Conservation (phyloP, 495 filamentous ascomycete species). For the Penicillium desertorum region DNA sequence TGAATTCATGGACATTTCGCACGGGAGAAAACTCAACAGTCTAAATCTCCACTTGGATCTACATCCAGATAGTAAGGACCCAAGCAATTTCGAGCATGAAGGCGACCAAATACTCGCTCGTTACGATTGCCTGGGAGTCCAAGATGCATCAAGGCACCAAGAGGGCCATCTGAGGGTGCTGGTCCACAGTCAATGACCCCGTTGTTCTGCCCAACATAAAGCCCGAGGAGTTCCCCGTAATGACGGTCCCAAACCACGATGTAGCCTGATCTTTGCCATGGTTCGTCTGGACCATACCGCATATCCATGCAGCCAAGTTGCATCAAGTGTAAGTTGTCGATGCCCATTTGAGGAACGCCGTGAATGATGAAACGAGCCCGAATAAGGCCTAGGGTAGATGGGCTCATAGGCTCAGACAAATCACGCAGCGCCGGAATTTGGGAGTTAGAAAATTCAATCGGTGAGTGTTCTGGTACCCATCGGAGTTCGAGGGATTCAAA, state of each 20-base stretch:
- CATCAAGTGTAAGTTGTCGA: conserved; percentile 32
- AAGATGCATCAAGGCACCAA: conserved; percentile 25
- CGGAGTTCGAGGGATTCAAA: conserved; percentile 21
- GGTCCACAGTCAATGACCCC: conserved; percentile 23
- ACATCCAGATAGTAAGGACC: conserved; percentile 30
- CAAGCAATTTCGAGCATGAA: conserved; percentile 9
- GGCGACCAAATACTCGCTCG: neutral
- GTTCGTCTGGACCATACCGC: conserved; percentile 13
- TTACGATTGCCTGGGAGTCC: conserved; percentile 9
- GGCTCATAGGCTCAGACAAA: conserved; percentile 14
- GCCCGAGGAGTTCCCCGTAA: conserved; percentile 28
- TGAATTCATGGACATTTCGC: neutral
- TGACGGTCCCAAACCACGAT: conserved; percentile 43
- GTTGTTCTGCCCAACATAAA: conserved; percentile 29
- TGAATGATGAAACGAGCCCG: conserved; percentile 23
- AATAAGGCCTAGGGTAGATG: conserved; percentile 35
- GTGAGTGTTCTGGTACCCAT: conserved; percentile 36
- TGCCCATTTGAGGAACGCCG: conserved; percentile 16
- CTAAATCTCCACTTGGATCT: conserved; percentile 30
- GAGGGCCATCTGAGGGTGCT: conserved; percentile 17
- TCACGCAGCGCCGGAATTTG: conserved; percentile 12
- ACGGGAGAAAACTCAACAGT: conserved; percentile 11
- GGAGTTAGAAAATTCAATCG: conserved; percentile 30
- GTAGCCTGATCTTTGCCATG: conserved; percentile 38
- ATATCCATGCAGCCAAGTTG: conserved; percentile 38